Base-by-base conservation (phyloP, 257 asterid genomes). In the Primulina tabacum region DNA sequence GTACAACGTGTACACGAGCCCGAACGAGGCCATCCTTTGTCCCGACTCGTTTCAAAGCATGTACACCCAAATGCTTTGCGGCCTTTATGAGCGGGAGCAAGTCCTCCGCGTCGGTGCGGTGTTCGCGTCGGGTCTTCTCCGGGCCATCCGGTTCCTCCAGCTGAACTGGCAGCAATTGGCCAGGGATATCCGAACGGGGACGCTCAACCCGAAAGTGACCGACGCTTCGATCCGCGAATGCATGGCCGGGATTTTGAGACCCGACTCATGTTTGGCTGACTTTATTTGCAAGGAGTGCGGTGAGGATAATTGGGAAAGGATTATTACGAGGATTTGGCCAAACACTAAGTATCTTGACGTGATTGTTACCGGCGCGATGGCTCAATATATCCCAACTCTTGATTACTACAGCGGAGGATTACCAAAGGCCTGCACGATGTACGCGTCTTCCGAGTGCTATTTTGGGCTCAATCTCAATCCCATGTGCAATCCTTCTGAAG, bases 1-100 rank as follows among this genome's bases (percentile, higher is more conserved):
- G 32, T 81, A 62, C 34, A 75, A 78, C 32, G 79, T 78, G 1
- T 75, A 72, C 79, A 81, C 80, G 12, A 81, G 84, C 12, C 84
- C 87, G 0, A 59, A 70, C 8, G 78, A 83, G 57, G 81, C 87
- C 30, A 80, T 83, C 30, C 72, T 77, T 2, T 83, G 87, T 40
- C 60, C 69, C 52, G 86, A 81, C 63, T 34, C 81, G 8, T 62
- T 72, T 69, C 88, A 84, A 29, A 78, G 84, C 78, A 78, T 81
- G 77, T 79, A 81, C 66, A 32, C 78, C 20, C 86, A 85, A 55
- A 78, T 85, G 83, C 59, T 84, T 2, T 80, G 85, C 61, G 89
- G 89, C 8, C 85, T 84, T 10, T 79, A 79, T 32, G 79, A 82
- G 4, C 80, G 77, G 4, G 35, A 71, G 5, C 73, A 78, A 18